phyloP scores from a whole-genome alignment of 1,284 basidiomycete species.

The Pseudomicrostroma phylloplanum region DNA sequence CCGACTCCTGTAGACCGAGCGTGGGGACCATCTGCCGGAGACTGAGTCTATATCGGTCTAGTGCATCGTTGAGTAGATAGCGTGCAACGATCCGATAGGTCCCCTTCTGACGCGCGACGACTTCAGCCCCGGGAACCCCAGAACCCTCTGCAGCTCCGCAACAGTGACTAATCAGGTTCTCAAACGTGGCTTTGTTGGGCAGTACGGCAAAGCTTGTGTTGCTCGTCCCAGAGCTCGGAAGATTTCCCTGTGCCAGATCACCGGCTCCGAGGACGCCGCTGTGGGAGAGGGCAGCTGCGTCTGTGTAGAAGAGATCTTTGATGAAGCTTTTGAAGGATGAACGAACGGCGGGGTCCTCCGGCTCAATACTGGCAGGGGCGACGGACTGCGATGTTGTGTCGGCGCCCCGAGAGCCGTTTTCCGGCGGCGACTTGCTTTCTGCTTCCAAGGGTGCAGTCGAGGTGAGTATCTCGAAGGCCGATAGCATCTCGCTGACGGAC shows the following conservation, averaged over 20 bases:
- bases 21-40: neutral
- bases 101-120: neutral
- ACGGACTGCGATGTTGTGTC: too few relatives aligned
- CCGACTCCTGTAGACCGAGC: neutral
- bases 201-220: neutral
- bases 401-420: neutral
- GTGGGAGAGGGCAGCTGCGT: neutral
- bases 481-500: constrained; percentile 40
- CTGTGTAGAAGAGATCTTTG: neutral
- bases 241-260: neutral
- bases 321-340: neutral
- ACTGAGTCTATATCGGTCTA: neutral
- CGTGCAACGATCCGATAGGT: neutral
- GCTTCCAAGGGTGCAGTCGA: neutral
- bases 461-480: constrained; percentile 40
- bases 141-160: neutral
- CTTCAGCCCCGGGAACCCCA: neutral
- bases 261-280: neutral
- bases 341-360: neutral
- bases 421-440: neutral
- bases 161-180: neutral
- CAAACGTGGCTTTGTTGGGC: neutral
- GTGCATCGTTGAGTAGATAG: neutral
- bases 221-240: neutral
- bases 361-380: neutral